phyloP scores from a whole-genome alignment of 805 yeast species.

The Saccharomycopsis fodiens region DNA sequence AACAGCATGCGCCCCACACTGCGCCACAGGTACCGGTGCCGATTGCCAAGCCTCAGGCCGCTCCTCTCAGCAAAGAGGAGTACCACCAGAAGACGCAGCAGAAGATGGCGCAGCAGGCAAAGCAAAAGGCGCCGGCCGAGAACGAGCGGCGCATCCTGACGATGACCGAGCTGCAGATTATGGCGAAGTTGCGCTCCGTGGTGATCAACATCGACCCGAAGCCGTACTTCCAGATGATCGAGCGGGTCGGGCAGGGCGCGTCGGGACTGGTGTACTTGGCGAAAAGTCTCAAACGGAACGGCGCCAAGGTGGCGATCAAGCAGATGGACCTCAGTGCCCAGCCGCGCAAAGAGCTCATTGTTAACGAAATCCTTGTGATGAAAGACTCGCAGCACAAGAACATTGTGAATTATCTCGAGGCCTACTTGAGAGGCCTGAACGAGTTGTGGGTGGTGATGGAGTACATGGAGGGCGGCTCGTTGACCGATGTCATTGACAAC shows the following conservation, averaged over 20 bases:
- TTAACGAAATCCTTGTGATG: constrained; percentile 95
- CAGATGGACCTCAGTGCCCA: constrained; percentile 90
- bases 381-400: constrained; percentile 90
- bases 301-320: constrained; percentile 83
- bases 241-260: constrained; percentile 96
- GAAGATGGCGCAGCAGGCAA: constrained; percentile 22
- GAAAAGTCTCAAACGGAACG: constrained; percentile 46
- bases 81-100: constrained; percentile 26
- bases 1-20: constrained; percentile 8
- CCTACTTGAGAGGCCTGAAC: constrained; percentile 67
- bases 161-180: constrained; percentile 80
- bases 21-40: background rate
- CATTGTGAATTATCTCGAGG: constrained; percentile 90
- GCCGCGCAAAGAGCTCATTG: constrained; percentile 90
- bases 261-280: constrained; percentile 93
- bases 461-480: constrained; percentile 97
- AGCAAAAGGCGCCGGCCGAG: constrained; percentile 13
- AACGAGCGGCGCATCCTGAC: constrained; percentile 46
- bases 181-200: constrained; percentile 73
- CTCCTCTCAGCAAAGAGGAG: constrained; percentile 19
- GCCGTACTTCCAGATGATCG: constrained; percentile 65
- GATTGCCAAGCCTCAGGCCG: constrained; percentile 3
- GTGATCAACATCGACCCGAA: constrained; percentile 85
- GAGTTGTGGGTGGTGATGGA: constrained; percentile 99
- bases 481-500: constrained; percentile 92